Percentiles rank a stretch among this genome's conserved stretches.
Conservation (phyloP, 2,329 filamentous ascomycete genomes). For the Alternaria gansuensis region DNA sequence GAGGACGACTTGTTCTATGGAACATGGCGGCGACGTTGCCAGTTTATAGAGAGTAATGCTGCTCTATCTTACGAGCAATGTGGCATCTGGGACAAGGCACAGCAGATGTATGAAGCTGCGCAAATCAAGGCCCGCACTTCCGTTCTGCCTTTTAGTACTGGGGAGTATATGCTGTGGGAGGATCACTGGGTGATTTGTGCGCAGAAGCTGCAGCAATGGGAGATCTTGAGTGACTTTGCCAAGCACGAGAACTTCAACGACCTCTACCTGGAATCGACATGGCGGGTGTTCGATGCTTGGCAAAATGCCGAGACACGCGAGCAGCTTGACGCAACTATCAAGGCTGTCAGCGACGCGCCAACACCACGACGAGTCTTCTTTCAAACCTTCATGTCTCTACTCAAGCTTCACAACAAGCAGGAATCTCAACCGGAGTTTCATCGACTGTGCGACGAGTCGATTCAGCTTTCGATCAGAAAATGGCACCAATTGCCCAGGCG, state of each 20-base stretch:
- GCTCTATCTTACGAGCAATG: conserved; percentile 98
- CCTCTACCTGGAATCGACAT: conserved; percentile 91
- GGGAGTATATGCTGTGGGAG: conserved; percentile 99
- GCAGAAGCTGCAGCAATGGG: conserved; percentile 98
- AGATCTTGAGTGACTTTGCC: conserved; percentile 94
- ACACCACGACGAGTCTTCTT: conserved; percentile 95
- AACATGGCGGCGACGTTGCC: conserved; percentile 91
- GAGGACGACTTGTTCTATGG: conserved; percentile 98
- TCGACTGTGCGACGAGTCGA: conserved; percentile 92
- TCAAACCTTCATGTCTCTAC: conserved; percentile 95
- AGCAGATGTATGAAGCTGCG: conserved; percentile 93
- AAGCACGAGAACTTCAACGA: conserved; percentile 99
- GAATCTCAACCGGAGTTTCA: conserved; percentile 84
- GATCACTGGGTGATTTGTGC: conserved; percentile 98
- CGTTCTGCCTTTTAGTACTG: conserved; percentile 93
- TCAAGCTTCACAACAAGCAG: conserved; percentile 91
- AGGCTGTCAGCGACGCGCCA: conserved; percentile 96
- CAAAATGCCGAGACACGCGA: conserved; percentile 84
- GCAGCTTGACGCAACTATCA: conserved; percentile 90
- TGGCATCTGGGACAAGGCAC: conserved; percentile 99
- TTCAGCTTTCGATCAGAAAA: conserved; percentile 95
- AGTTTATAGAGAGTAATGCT: conserved; percentile 97
- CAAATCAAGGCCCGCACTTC: conserved; percentile 97
- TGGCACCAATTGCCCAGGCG: conserved; percentile 97
- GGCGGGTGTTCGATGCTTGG: conserved; percentile 97